Evolutionary conservation across 768 basidiomycete species (phyloP).

Genomic region (Leccinellum luteum): DNA sequence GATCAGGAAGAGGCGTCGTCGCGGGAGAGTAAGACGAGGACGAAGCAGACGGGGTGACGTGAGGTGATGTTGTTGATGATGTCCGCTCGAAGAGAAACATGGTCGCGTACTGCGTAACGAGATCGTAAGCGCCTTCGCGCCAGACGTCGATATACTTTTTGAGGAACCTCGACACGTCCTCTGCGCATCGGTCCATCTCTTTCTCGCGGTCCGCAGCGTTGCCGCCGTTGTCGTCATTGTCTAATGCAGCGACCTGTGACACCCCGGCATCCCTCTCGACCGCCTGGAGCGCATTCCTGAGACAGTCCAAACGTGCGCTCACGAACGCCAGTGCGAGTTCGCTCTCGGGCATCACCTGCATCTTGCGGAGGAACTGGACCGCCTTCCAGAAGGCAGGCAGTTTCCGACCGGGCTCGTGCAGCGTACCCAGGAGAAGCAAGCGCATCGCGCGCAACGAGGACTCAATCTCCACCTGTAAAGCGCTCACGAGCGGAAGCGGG

Average conservation of each 20-base stretch:
- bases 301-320: conserved; percentile 63
- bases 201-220: conserved; percentile 35
- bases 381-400: conserved; percentile 89
- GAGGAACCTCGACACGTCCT: conserved; percentile 74
- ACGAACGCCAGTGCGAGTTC: conserved; percentile 88
- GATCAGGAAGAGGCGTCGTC: conserved; percentile 22
- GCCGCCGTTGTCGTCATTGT: conserved; percentile 7
- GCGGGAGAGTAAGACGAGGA: conserved; percentile 19
- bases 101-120: conserved; percentile 84
- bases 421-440: conserved; percentile 68
- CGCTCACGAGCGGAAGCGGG: conserved; percentile 34
- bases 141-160: conserved; percentile 88
- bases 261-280: conserved; percentile 42
- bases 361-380: conserved; percentile 80
- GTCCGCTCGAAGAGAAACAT: conserved; percentile 76
- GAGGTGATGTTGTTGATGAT: conserved; percentile 14
- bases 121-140: conserved; percentile 90
- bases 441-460: conserved; percentile 67
- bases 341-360: conserved; percentile 68
- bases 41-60: conserved; percentile 10
- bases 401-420: conserved; percentile 81
- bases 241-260: conserved; percentile 26
- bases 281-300: conserved; percentile 55
- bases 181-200: conserved; percentile 58
- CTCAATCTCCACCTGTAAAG: conserved; percentile 65